Evolutionary conservation across 2,329 filamentous ascomycete species (phyloP), one percentile per base, ranked within the genome.

Genomic region (Tolypocladium inflatum): DNA sequence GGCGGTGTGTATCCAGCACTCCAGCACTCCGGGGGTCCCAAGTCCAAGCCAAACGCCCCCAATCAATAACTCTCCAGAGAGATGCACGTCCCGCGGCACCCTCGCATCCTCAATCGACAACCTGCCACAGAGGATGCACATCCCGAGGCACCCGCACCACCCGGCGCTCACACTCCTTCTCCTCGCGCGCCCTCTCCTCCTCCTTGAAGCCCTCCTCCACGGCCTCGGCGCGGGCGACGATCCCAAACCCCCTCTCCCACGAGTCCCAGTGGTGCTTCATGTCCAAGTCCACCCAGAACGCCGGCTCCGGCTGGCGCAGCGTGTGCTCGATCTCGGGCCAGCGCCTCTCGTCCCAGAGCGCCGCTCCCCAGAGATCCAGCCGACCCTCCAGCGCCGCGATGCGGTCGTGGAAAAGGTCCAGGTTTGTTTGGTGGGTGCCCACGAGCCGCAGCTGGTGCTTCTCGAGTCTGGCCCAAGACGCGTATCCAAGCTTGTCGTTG

Each of bases 261-360:
- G 59, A 53, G 17, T 59, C 51, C 15, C 50, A 55, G n/a, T 58
- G 57, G n/a, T 38, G 33, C 30, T 30, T 56, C 17, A 42, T 50
- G 17, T 51, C 50, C 39, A 17, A 38, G 23, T 21, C 59, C 55
- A 59, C 23, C 35, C 37, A 38, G 15, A 38, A 60, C 15, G 15
- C 7, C 4, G 41, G 17, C 48, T 37, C 21, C 30, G 59, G 54
- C 39, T 21, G 45, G 6, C 42, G 30, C 15, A 59, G 37, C 4
- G 60, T 54, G 13, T 15, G 23, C n/a, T 48, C 37, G 21, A 61
- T 59, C 11, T 60, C 60, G 2, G 38, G 38, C 57, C 60, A 62
- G 30, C 59, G 62, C 7, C 17, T 21, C 19, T 43, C 38, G 42
- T 62, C 55, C 62, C 62, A 63, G 13, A 63, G 39, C 9, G 58